Evolutionary conservation across 495 filamentous ascomycete species (phyloP).

Genomic region (Aspergillus heteromorphus): DNA sequence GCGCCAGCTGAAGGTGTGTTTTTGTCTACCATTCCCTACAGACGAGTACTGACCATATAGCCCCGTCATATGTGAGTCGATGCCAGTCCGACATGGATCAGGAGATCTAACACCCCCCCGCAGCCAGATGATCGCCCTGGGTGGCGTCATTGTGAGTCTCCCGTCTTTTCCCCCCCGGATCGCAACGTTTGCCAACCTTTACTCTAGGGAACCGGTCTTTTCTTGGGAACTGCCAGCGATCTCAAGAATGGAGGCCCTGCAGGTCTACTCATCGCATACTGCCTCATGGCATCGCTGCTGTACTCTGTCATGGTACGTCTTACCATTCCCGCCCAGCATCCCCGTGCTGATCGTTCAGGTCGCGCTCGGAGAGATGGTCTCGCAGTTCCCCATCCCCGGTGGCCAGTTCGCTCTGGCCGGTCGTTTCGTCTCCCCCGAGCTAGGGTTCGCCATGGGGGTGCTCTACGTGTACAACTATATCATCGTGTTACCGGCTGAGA

Average conservation of each 20-base stretch:
- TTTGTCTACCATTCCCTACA: background rate
- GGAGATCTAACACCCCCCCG: background rate
- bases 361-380: slow-evolving; percentile 12
- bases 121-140: background rate
- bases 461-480: slow-evolving; percentile 21
- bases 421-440: slow-evolving; percentile 13
- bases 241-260: slow-evolving; percentile 21
- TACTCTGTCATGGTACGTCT: background rate
- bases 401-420: background rate
- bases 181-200: background rate
- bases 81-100: background rate
- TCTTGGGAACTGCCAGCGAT: slow-evolving; percentile 19
- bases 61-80: background rate
- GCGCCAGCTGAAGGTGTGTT: background rate
- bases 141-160: background rate
- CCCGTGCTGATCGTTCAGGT: background rate
- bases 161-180: background rate
- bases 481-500: slow-evolving; percentile 28
- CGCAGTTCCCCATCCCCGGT: slow-evolving; percentile 13
- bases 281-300: slow-evolving; percentile 14
- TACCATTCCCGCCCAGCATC: background rate
- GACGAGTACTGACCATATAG: background rate
- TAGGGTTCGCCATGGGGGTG: slow-evolving; percentile 21
- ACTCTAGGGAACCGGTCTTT: slow-evolving; percentile 17
- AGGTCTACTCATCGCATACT: slow-evolving; percentile 20